Percentiles rank a stretch among this genome's conserved stretches.
Conservation (phyloP, 441 rosid species). For the Erodium moschatum region DNA sequence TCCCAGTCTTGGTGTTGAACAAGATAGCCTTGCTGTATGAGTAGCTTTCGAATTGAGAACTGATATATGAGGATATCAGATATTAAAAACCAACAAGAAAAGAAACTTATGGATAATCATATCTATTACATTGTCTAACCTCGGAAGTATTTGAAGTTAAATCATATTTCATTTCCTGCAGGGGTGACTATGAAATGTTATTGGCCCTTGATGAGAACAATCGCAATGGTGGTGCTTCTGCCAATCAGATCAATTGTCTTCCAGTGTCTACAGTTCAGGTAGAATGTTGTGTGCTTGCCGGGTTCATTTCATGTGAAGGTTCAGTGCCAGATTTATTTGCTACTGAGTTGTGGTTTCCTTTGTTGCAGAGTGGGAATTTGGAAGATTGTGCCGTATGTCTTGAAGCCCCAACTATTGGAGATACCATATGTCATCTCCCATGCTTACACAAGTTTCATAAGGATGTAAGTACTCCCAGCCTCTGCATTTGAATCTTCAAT, state of each 20-base stretch:
- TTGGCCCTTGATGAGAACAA: conserved; percentile 79
- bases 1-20: not conserved
- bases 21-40: not conserved
- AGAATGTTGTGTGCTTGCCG: conserved; percentile 17
- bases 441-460: conserved; percentile 96
- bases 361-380: conserved; percentile 45
- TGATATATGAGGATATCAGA: not conserved
- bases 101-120: not conserved
- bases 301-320: not conserved
- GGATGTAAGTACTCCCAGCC: conserved; percentile 36
- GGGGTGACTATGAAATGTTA: conserved; percentile 85
- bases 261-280: conserved; percentile 80
- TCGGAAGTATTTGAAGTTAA: not conserved
- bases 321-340: conserved; percentile 1
- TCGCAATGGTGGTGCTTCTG: conserved; percentile 52
- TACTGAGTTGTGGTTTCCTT: conserved; percentile 11
- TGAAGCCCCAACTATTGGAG: conserved; percentile 65
- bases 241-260: conserved; percentile 57
- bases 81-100: not conserved
- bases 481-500: not conserved
- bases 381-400: conserved; percentile 84
- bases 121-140: not conserved
- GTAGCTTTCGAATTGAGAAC: not conserved
- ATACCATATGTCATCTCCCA: conserved; percentile 82
- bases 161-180: conserved; percentile 27